Evolutionary conservation across 257 asterid species (phyloP), one percentile per base, ranked within the genome.

Genomic region (Nicotiana noctiflora): DNA sequence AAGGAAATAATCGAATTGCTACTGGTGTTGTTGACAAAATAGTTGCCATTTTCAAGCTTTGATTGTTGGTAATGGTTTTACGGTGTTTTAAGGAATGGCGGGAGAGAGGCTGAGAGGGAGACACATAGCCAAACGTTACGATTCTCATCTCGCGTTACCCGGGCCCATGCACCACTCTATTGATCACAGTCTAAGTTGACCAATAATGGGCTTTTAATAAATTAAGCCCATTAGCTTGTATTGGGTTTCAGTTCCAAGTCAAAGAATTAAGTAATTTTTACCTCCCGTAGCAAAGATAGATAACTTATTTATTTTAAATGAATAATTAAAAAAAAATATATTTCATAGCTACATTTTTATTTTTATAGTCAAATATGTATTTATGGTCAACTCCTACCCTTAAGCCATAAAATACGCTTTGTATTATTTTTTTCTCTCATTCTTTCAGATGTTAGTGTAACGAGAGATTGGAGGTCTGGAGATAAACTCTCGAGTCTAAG

Each of bases 41-140:
- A 68, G 87, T 75, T n/a, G 87, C 86, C 90, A 87, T 87, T 57
- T 46, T 61, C 49, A 5, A 10, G 63, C 55, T 40, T 74, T 81
- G 12, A 18, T 63, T 64, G 51, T 32, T 34, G 63, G 37, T 37
- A 40, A 17, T 51, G 62, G 5, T 49, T 49, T 49, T 23, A 7
- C 25, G 15, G 61, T 23, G 61, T 25, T 74, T 49, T 49, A 51
- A 74, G 82, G 62, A 79, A 49, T 81, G 84, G 84, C 84, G 84
- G 84, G 84, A 81, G 80, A 74, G 84, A 74, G 75, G 72, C 27
- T 60, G 67, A 60, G 74, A 61, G 55, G 15, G 74, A 57, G 70
- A 74, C 79, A 25, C 79, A 49, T 74, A 49, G 79, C 79, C 77
- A 8, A 56, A 40, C 9, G 65, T 79, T 56, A 18, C 25, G 81